phyloP scores from a whole-genome alignment of 2,329 filamentous ascomycete genomes.

The Pseudocercospora eumusae region DNA sequence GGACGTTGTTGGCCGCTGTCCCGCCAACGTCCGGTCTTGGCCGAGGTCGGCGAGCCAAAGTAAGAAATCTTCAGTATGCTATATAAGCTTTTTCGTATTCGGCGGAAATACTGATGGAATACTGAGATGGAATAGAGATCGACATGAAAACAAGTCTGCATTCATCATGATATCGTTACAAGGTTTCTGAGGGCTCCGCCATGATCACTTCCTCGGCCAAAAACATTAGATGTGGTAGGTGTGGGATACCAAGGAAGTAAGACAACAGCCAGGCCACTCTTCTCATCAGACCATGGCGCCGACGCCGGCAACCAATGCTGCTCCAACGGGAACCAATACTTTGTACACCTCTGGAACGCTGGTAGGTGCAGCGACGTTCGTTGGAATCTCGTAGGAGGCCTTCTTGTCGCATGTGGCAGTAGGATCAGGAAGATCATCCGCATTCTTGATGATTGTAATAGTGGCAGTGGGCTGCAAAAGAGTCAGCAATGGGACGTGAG shows the following conservation, averaged over 20 bases:
- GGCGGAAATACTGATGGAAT: too few species aligned
- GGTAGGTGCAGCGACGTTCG: constrained; percentile 12
- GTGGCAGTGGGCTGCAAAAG: not conserved
- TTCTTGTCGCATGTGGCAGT: constrained; percentile 6
- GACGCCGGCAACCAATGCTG: constrained; percentile 16
- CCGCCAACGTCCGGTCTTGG: constrained; percentile 1
- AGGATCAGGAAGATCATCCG: constrained; percentile 5
- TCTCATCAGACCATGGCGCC: constrained; percentile 13
- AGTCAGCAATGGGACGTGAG: not conserved
- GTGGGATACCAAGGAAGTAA: constrained; percentile 1
- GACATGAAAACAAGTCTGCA: not conserved
- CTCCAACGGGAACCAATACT: constrained; percentile 17
- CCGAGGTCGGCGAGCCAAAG: constrained; percentile 1
- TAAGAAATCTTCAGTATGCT: too few species aligned
- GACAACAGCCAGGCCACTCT: not conserved
- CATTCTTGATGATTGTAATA: constrained; percentile 14
- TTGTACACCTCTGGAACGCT: constrained; percentile 14
- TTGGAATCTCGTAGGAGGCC: not conserved
- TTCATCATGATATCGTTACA: not conserved
- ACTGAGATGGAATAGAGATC: not conserved
- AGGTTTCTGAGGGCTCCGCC: constrained; percentile 1
- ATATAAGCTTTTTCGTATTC: too few species aligned
- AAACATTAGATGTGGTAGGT: constrained; percentile 8
- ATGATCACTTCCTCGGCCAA: not conserved
- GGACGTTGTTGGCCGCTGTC: not conserved